Conservation (phyloP, 2,329 filamentous ascomycete genomes). For the Colletotrichum simmondsii region DNA sequence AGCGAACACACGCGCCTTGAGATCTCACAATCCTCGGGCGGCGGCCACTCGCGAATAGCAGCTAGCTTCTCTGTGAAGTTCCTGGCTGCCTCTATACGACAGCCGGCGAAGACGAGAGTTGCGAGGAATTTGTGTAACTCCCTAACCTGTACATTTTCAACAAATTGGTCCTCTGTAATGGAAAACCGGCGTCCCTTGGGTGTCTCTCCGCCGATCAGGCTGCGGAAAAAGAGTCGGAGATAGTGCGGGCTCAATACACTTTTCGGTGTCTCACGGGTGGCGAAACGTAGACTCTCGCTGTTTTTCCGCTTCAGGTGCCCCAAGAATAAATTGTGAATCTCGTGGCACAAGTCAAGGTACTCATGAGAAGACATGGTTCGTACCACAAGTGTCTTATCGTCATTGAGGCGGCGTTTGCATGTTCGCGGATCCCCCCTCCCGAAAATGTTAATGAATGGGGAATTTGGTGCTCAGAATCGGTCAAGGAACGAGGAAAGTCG, state of each 20-base stretch:
- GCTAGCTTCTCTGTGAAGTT: background rate
- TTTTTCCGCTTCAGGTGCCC: background rate
- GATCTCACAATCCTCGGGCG: background rate
- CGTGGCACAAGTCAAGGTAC: background rate
- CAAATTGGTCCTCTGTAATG: background rate
- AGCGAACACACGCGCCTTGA: background rate
- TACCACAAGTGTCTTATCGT: background rate
- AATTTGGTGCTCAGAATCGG: background rate
- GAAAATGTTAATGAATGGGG: background rate
- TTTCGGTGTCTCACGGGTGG: background rate
- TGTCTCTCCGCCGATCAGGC: background rate
- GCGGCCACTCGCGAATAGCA: background rate
- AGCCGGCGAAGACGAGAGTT: background rate
- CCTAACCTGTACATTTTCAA: background rate
- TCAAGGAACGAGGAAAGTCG: background rate
- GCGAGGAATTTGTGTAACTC: background rate
- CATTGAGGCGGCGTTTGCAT: background rate
- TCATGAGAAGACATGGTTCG: background rate
- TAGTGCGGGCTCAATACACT: background rate
- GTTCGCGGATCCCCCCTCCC: background rate
- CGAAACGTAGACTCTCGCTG: background rate
- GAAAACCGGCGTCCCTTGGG: background rate
- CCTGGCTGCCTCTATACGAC: background rate
- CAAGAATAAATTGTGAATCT: background rate
- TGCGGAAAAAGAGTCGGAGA: background rate